Evolutionary conservation across 495 filamentous ascomycete genomes (phyloP).

Genomic region (Daldinia caldariorum): DNA sequence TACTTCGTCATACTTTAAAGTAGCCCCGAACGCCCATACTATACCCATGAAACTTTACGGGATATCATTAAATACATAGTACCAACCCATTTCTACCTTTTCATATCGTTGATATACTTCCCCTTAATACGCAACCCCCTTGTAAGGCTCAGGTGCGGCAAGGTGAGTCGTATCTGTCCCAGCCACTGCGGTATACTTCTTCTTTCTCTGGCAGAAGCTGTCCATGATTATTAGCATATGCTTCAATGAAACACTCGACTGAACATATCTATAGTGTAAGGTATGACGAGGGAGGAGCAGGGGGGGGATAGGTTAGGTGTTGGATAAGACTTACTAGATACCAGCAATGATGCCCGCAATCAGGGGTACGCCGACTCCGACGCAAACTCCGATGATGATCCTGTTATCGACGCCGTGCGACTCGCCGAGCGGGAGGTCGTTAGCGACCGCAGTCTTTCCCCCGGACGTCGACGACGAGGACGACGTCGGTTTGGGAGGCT

Average conservation of each 20-base stretch:
- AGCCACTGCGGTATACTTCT: slow-evolving; percentile 21
- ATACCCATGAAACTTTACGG: background rate
- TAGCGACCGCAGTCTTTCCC: slow-evolving; percentile 1
- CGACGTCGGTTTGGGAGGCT: slow-evolving; percentile 34
- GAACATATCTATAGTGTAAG: background rate
- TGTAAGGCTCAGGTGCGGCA: slow-evolving; percentile 15
- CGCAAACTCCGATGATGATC: slow-evolving; percentile 56
- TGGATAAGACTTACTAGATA: slow-evolving; percentile 48
- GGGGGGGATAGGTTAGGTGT: background rate
- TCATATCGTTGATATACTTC: background rate
- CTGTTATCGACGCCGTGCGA: slow-evolving; percentile 47
- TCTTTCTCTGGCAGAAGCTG: slow-evolving; percentile 37
- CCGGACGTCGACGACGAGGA: slow-evolving; percentile 12
- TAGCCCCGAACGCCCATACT: background rate
- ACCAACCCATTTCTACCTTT: background rate
- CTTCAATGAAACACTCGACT: background rate
- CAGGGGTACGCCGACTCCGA: slow-evolving; percentile 56
- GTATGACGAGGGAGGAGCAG: background rate
- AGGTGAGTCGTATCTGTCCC: slow-evolving; percentile 25
- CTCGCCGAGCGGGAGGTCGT: slow-evolving; percentile 30
- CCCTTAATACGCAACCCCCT: background rate
- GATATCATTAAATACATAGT: background rate
- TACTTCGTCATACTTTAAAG: background rate
- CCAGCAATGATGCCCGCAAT: slow-evolving; percentile 47
- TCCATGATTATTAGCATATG: slow-evolving; percentile 3